phyloP scores from a whole-genome alignment of 768 basidiomycete genomes.

The Russula dissimulans region DNA sequence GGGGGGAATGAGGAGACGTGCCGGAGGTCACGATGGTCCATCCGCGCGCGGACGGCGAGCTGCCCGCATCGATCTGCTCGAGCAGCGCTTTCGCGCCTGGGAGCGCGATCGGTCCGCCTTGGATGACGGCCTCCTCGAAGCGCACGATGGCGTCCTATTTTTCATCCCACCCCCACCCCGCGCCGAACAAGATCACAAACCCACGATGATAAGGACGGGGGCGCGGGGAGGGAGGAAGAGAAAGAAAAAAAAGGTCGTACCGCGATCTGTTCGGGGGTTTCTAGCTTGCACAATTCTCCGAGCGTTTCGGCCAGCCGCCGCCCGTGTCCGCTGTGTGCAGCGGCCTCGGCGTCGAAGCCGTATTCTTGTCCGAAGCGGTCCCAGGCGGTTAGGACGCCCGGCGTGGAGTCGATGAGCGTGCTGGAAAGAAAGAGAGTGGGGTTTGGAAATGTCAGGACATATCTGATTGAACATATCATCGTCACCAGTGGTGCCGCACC shows the following conservation, averaged over 20 bases:
- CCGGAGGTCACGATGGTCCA: slow-evolving; percentile 89
- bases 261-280: slow-evolving; percentile 45
- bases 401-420: slow-evolving; percentile 75
- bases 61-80: slow-evolving; percentile 20
- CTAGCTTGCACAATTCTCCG: slow-evolving; percentile 54
- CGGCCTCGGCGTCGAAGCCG: slow-evolving; percentile 34
- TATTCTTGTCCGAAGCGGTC: slow-evolving; percentile 57
- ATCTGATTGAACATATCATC: neutral
- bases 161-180: neutral
- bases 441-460: neutral
- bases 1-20: slow-evolving; percentile 45
- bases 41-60: slow-evolving; percentile 27
- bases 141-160: slow-evolving; percentile 52
- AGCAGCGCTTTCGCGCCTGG: slow-evolving; percentile 58
- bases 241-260: slow-evolving; percentile 35
- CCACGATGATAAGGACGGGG: neutral
- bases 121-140: slow-evolving; percentile 69
- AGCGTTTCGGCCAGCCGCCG: slow-evolving; percentile 69
- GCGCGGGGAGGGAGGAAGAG: neutral
- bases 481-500: slow-evolving; percentile 31
- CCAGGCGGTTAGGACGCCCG: slow-evolving; percentile 76
- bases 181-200: no score
- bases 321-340: slow-evolving; percentile 63
- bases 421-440: slow-evolving; percentile 28
- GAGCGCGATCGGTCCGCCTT: slow-evolving; percentile 51